Evolutionary conservation across 2,329 filamentous ascomycete species (phyloP), one percentile per base, ranked within the genome.

Genomic region (Exophiala sp.): DNA sequence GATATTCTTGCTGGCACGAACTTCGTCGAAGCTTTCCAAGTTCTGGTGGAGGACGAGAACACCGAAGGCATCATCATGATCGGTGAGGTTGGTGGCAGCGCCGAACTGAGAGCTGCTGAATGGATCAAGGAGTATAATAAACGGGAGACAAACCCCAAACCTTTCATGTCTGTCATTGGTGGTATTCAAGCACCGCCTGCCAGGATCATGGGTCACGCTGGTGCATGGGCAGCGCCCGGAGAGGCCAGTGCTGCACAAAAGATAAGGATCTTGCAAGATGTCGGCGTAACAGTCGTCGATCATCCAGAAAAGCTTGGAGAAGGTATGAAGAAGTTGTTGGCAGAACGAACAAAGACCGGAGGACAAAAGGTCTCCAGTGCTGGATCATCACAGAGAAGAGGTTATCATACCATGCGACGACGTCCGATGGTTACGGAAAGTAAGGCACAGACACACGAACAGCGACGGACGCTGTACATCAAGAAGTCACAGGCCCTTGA

Each of bases 171-270:
- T 43, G 74, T 90, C 5, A 76, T 91, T 24, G 87, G 81, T 29
- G 88, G 88, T 3, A 72, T 84, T 44, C 72, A 82, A 58, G 85
- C 85, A n/a, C 78, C 79, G 5, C 72, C 75, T 12, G 84, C 84
- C 11, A 78, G 80, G 18, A 79, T 89, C 40, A 91, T 91, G 87
- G 88, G 88, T 8, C 88, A 92, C 67, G 86, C 88, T 8, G 88
- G 88, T 40, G 88, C 88, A 11, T 89, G 88, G 75, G 76, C 78
- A 49, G 78, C 83, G 1, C 78, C 83, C 5, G 85, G 85, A 16
- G 87, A 91, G 65, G 80, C 83, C 3, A 77, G 77, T 55, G 81
- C 84, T 0, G 71, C 75, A 36, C 76, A 78, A n/a, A 92, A 92
- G 69, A 82, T 86, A 55, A 78, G 77, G 39, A 79, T 82, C 1